A percentile compares a stretch with the other conserved stretches of the same genome.
phyloP scores from a whole-genome alignment of 2,329 filamentous ascomycete species.

The Alternaria infectoria region DNA sequence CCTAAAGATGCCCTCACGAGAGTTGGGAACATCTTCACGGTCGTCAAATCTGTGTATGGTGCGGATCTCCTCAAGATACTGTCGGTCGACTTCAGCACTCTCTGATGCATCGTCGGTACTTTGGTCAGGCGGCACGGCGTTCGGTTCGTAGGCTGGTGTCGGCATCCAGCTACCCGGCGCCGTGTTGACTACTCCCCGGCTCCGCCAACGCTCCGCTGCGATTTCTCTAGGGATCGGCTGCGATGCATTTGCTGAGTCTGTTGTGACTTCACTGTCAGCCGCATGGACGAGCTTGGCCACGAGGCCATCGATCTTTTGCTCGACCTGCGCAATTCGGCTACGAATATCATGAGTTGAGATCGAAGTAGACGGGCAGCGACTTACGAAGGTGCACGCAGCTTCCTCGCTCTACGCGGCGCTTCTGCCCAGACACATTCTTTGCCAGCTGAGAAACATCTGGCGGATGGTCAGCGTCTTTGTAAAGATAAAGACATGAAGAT shows the following conservation, averaged over 20 bases:
- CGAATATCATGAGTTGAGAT: background rate
- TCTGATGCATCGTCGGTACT: slow-evolving; percentile 6
- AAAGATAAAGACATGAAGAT: background rate
- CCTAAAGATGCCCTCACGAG: slow-evolving; percentile 23
- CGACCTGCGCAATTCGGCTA: slow-evolving; percentile 45
- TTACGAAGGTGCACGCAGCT: slow-evolving; percentile 42
- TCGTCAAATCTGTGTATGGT: slow-evolving; percentile 34
- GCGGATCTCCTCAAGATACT: slow-evolving; percentile 35
- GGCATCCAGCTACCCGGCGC: slow-evolving; percentile 39
- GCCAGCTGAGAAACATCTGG: slow-evolving; percentile 33
- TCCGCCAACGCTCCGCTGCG: background rate
- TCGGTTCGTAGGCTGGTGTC: slow-evolving; percentile 28
- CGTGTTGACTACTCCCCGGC: background rate
- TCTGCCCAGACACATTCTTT: slow-evolving; percentile 44
- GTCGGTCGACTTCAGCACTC: slow-evolving; percentile 24
- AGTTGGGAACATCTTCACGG: slow-evolving; percentile 10
- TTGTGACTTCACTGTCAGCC: background rate
- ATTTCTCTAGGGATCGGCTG: background rate
- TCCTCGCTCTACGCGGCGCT: slow-evolving; percentile 32
- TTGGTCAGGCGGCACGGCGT: slow-evolving; percentile 6
- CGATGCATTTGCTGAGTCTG: background rate
- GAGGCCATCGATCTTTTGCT: slow-evolving; percentile 45
- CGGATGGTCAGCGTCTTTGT: background rate
- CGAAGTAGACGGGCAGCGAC: slow-evolving; percentile 2
- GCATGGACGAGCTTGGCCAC: slow-evolving; percentile 38